phyloP scores from a whole-genome alignment of 73 alveolate genomes.

The Symbiodinium natans region DNA sequence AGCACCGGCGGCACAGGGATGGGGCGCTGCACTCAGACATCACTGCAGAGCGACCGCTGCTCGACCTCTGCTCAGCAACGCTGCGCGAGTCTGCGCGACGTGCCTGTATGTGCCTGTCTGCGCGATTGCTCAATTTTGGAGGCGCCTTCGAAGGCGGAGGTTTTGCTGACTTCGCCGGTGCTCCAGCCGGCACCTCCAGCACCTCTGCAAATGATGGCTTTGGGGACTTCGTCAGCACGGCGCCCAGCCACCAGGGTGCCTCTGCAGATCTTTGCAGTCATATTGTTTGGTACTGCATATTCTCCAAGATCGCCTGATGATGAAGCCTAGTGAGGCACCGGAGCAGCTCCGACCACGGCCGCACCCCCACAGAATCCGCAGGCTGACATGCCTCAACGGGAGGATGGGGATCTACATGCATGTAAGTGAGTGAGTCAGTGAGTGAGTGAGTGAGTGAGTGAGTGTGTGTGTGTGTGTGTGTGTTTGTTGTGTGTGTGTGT shows the following conservation, averaged over 20 bases:
- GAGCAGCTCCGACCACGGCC: too few relatives aligned
- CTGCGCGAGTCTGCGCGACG: too few relatives aligned
- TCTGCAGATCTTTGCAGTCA: too few relatives aligned
- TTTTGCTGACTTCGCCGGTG: slow-evolving; percentile 45
- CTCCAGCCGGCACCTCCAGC: not conserved
- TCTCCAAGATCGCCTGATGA: not conserved
- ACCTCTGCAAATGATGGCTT: slow-evolving; percentile 37
- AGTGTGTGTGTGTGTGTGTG: too few relatives aligned
- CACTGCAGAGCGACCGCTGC: not conserved
- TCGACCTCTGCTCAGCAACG: too few relatives aligned
- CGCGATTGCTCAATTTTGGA: not conserved
- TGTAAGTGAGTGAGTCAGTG: too few relatives aligned
- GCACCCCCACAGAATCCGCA: too few relatives aligned
- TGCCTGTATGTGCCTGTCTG: too few relatives aligned
- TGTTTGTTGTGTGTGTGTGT: too few relatives aligned
- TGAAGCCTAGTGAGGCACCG: not conserved
- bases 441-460: too few relatives aligned
- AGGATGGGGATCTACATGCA: too few relatives aligned
- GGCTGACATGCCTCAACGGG: too few relatives aligned
- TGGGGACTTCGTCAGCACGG: slow-evolving; percentile 44
- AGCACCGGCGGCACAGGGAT: slow-evolving; percentile 30
- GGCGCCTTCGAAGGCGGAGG: slow-evolving; percentile 61
- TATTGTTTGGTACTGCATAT: not conserved
- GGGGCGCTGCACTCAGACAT: not conserved
- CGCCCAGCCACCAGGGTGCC: not conserved